Base-by-base conservation (phyloP, 1,139 yeast species). In the Pichia sp. region DNA sequence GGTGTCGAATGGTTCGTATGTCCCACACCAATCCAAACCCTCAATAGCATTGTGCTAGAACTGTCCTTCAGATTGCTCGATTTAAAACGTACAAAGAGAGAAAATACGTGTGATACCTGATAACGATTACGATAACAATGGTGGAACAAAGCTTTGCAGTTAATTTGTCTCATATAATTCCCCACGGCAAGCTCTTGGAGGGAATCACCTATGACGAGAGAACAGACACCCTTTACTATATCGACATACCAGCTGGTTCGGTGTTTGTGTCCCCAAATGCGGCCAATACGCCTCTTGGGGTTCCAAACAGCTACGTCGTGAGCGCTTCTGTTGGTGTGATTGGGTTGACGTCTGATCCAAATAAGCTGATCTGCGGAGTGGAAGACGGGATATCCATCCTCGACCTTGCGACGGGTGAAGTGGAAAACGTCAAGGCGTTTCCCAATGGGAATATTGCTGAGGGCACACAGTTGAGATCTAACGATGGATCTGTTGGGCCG, bases 401-500 rank as follows among this genome's bases (percentile, higher is more conserved):
- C 32, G 69, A 76, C 62, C 78, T 85, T 59, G 57, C 55, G 8
- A 74, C 78, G 3, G 66, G 70, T 2, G 59, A 69, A 31, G 75
- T 84, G 67, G 70, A 73, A 45, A 76, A 76, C 59, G 65, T 80
- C 44, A 67, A 75, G 46, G 63, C 70, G 50, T 85, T 78, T 63
- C 80, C 85, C 4, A 56, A 68, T 51, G 62, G 64, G 31, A 67
- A 68, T 29, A 49, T 58, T 26, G 52, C 51, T 11, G 50, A 58
- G 11, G 67, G 64, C 1, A 59, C 61, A 16, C 72, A 77, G 45
- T 69, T 84, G 63, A 75, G 95, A 64, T 82, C 90, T 19, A 87
- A 87, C 62, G 95, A 87, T 64, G 93, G 92, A 0, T 79, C 81
- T 51, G 76, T 86, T 49, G 87, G 85, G 54, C 85, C 86, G 1